phyloP scores from a whole-genome alignment of 805 yeast genomes.

The Saccharomycopsis sp. region DNA sequence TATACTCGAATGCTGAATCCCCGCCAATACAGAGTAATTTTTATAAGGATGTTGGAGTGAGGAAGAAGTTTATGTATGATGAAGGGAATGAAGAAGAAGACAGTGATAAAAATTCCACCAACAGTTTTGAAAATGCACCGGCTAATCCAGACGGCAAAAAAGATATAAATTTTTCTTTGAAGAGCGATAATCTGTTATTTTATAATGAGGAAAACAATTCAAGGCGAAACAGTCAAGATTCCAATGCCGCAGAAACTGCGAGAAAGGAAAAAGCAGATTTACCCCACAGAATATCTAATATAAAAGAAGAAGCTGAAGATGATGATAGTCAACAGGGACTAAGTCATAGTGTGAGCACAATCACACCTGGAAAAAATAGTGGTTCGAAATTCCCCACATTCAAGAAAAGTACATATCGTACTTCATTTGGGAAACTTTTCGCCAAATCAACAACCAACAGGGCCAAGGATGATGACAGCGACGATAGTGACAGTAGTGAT shows the following conservation, averaged over 20 bases:
- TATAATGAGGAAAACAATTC: not conserved
- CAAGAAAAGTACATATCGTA: slow-evolving; percentile 13
- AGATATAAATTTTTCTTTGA: not conserved
- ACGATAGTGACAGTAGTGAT: slow-evolving; percentile 20
- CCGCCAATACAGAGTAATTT: slow-evolving; percentile 21
- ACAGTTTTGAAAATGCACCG: not conserved
- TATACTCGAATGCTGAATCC: slow-evolving; percentile 14
- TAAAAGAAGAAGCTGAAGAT: slow-evolving; percentile 19
- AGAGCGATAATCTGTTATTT: not conserved
- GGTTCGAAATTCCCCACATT: slow-evolving; percentile 14
- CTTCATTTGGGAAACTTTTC: slow-evolving; percentile 20
- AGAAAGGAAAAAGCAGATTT: slow-evolving; percentile 4
- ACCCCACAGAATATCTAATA: slow-evolving; percentile 14
- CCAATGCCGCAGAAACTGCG: not conserved
- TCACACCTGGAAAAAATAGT: slow-evolving; percentile 1
- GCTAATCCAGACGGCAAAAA: slow-evolving; percentile 1
- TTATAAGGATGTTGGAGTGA: slow-evolving; percentile 3
- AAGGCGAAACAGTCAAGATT: slow-evolving; percentile 6
- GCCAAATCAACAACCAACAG: slow-evolving; percentile 4
- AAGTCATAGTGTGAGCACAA: not conserved
- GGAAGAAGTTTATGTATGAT: not conserved
- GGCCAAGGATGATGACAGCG: slow-evolving; percentile 6
- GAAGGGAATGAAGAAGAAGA: slow-evolving; percentile 1
- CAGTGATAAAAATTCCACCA: not conserved
- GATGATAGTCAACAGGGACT: slow-evolving; percentile 1